Evolutionary conservation across 2,329 filamentous ascomycete genomes (phyloP), one percentile per base, ranked within the genome.

Genomic region (Arthrobotrys sphaeroides): DNA sequence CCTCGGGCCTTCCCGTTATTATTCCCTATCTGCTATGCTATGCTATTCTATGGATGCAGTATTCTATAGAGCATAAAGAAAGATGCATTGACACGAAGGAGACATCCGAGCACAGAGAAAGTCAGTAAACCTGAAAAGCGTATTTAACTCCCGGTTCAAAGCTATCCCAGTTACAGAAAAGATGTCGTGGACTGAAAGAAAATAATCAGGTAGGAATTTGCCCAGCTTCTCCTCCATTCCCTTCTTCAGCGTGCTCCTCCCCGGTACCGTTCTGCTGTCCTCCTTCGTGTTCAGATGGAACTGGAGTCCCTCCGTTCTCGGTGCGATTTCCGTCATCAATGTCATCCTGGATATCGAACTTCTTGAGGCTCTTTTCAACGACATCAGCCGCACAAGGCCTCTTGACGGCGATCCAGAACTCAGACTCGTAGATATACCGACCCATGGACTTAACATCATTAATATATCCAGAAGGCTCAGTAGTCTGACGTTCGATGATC

Each of bases 381-480:
- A 51, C 40, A 2, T 75, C 64, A 2, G 45, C 18, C 4, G 55
- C 72, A 13, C 70, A 26, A 78, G 61, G 80, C 65, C 84, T 84
- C 84, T 96, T 99, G 77, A 90, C 88, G 33, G 92, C 94, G 26
- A 96, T 85, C 95, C 95, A 99, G 77, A 91, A 89, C 65, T 89
- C 91, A 13, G 92, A 92, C 75, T 85, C 86, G 82, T 98, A 99
- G 4, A 88, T 87, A 68, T 90, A 95, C 81, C 91, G 90, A 79
- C 97, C 84, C 92, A 99, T 95, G 80, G 93, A 97, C 61, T 89
- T 84, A 12, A 87, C 83, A 80, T 98, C 92, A 79, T 93, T 91
- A 53, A 98, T 95, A 81, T 99, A 99, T 5, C 93, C 93, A 10
- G 91, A 90, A 74, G 87, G 84, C n/a, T 89, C 83, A 0, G 84